These are phyloP conservation scores for Euptelea pleiosperma DNA, from an alignment of 164 flowering plant species.

Conservation along the genomic window DNA sequence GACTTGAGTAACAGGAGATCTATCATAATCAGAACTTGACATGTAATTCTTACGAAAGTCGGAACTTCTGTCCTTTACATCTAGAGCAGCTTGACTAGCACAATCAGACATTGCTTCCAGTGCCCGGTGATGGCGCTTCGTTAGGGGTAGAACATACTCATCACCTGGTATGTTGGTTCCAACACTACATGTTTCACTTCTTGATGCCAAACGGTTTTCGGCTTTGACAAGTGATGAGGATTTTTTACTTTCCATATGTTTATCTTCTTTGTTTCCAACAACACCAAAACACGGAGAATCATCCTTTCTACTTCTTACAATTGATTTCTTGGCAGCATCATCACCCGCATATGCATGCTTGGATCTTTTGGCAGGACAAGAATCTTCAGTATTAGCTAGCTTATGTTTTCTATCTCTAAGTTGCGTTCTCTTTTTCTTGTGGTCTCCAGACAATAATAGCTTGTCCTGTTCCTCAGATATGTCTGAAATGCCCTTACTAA, in stretches of 20 bases:
- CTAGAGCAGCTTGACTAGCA: slow-evolving; percentile 28
- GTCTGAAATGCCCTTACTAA: slow-evolving; percentile 13
- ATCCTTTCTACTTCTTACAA: slow-evolving; percentile 21
- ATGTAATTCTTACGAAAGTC: slow-evolving; percentile 27
- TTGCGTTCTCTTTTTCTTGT: slow-evolving; percentile 28
- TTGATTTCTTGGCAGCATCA: slow-evolving; percentile 25
- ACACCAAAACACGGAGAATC: slow-evolving; percentile 23
- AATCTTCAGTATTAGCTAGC: slow-evolving; percentile 27
- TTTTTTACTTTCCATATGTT: slow-evolving; percentile 26
- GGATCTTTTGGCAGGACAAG: slow-evolving; percentile 38
- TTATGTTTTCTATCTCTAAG: slow-evolving; percentile 31
- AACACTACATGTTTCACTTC: slow-evolving; percentile 20
- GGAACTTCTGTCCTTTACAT: slow-evolving; percentile 18
- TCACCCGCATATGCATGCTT: slow-evolving; percentile 28
- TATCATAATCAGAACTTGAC: slow-evolving; percentile 21
- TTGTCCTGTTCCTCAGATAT: slow-evolving; percentile 22
- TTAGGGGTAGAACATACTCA: slow-evolving; percentile 47
- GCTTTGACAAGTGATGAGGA: slow-evolving; percentile 24
- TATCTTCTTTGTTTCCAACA: slow-evolving; percentile 25
- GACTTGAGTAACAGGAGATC: slow-evolving; percentile 21
- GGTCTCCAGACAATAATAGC: slow-evolving; percentile 17
- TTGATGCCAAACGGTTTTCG: slow-evolving; percentile 27
- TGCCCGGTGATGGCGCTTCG: slow-evolving; percentile 53
- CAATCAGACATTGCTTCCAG: slow-evolving; percentile 45
- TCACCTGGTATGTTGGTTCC: slow-evolving; percentile 35